Conservation (phyloP, 805 yeast species). For the Yarrowia divulgata region DNA sequence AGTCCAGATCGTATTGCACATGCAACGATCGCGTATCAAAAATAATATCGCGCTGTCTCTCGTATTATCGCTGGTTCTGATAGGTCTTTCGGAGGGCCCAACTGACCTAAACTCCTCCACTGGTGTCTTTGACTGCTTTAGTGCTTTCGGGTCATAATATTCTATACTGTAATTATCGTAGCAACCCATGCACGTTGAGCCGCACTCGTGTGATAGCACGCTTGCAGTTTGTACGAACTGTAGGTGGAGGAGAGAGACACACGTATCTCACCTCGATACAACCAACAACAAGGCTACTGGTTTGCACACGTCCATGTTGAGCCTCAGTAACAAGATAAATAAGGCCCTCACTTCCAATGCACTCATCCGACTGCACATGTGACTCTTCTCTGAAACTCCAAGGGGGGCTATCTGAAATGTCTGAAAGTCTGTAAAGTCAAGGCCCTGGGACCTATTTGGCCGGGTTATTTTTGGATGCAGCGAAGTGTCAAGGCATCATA, state of each 20-base stretch:
- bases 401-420: neutral
- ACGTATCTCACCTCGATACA: too few species aligned
- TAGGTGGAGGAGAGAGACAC: too few species aligned
- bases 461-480: constrained; percentile 26
- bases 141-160: neutral
- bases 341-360: neutral
- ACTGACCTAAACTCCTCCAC: neutral
- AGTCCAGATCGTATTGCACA: neutral
- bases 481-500: constrained; percentile 19
- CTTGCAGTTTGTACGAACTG: neutral
- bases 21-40: neutral
- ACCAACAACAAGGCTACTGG: neutral
- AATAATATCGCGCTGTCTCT: neutral
- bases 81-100: neutral
- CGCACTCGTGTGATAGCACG: constrained; percentile 15
- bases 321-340: neutral
- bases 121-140: neutral
- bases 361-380: constrained; percentile 3
- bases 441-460: neutral
- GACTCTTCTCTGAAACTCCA: constrained; percentile 10
- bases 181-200: constrained; percentile 22
- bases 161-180: neutral
- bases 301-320: neutral
- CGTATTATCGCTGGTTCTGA: neutral
- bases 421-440: neutral